A percentile compares a stretch with the other conserved stretches of the same genome.
Evolutionary conservation across 495 filamentous ascomycete genomes (phyloP).

Genomic region (Viridothelium virens): DNA sequence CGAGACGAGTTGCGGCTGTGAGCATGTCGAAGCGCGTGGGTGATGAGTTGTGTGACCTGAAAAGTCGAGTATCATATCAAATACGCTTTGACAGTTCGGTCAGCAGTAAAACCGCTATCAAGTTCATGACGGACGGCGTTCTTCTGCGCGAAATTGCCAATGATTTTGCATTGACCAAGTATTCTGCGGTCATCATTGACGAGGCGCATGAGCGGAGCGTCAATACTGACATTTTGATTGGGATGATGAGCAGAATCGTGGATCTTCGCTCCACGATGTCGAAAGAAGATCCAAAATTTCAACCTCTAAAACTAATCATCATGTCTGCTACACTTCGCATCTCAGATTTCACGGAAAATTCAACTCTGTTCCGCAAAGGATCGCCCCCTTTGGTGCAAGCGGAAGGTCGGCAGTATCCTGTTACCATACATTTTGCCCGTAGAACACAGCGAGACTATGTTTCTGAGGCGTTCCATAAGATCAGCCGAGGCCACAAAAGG

Average conservation of each 20-base stretch:
- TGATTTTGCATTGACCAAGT: constrained; percentile 86
- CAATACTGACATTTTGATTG: constrained; percentile 95
- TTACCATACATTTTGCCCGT: constrained; percentile 81
- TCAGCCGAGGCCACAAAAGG: constrained; percentile 80
- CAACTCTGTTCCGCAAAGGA: constrained; percentile 61
- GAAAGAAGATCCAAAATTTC: constrained; percentile 47
- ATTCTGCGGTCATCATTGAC: constrained; percentile 89
- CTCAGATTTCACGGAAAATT: constrained; percentile 82
- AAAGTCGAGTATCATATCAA: constrained; percentile 75
- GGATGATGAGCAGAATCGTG: constrained; percentile 89
- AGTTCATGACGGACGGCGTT: constrained; percentile 99
- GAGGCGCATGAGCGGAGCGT: constrained; percentile 97
- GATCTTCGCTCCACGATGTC: constrained; percentile 62
- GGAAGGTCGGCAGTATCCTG: constrained; percentile 88
- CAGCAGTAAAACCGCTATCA: constrained; percentile 78
- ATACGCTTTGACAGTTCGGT: constrained; percentile 88
- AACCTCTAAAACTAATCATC: constrained; percentile 86
- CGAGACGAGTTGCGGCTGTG: constrained; percentile 83
- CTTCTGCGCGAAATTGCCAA: constrained; percentile 83
- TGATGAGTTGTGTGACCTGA: constrained; percentile 59
- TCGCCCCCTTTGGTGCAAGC: constrained; percentile 74
- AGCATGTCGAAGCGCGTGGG: constrained; percentile 91
- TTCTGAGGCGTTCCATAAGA: constrained; percentile 79
- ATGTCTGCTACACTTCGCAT: constrained; percentile 95
- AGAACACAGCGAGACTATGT: constrained; percentile 81